Base-by-base conservation (phyloP, 129 eudicot species). In the Flaveria linearis region DNA sequence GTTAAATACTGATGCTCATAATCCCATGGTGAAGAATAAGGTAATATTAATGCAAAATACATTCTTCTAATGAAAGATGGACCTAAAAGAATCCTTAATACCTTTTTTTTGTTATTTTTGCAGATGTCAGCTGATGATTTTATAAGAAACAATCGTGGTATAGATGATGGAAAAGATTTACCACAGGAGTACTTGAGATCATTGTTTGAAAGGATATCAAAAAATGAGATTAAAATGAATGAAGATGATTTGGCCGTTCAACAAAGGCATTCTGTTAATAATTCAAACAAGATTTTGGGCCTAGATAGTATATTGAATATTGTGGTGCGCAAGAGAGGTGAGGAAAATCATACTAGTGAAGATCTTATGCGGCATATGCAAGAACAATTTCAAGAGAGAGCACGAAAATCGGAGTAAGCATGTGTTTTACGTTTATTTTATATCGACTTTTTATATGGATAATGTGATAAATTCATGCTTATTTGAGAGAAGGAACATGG, bases 121-220 rank as follows among this genome's bases (percentile, higher is more conserved):
- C 90, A 95, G 99, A 95, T 95, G 99, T 91, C 96, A 72, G 87
- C 87, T 45, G 99, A 95, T 67, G 99, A 95, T 91, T 95, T 95
- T 80, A 89, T 95, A 46, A 83, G 94, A 86, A 95, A 95, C 78
- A 95, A 95, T 68, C 99, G 99, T 50, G 99, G 99, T 56, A 95
- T 95, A 81, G 99, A 95, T 82, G 97, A 95, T 79, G 99, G 99
- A 62, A 89, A 89, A 78, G 99, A 95, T 86, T 82, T 95, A 51
- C 81, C 95, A 3, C 90, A 90, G 73, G 99, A 95, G 80, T 89
- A 87, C 77, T 62, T 95, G 83, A 86, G 88, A 85, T 87, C 99
- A 45, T 84, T 95, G 81, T 95, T 68, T 84, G 99, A 88, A 84
- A 69, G 96, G 36, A 95, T 95, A 84, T 91, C 94, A 60, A 83